Base-by-base conservation (phyloP, 2,329 filamentous ascomycete species). In the Fusarium clavum region DNA sequence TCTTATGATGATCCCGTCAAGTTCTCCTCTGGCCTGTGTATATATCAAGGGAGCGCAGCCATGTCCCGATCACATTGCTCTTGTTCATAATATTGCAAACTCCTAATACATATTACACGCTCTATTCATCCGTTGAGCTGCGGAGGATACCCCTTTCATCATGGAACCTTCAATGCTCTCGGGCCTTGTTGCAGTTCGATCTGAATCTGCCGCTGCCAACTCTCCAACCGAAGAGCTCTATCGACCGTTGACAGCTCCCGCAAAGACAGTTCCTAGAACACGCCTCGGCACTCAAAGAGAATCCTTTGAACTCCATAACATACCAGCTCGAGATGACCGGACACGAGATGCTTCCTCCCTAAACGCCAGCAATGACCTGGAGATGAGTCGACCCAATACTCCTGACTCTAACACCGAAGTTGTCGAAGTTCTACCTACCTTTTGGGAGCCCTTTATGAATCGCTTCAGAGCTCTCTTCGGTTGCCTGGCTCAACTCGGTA, bases 401-500 rank as follows among this genome's bases (percentile, higher is more conserved):
- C 87, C 86, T 2, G 66, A 72, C 6, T 46, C 71, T 6, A 73
- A 73, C 8, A 80, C 82, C 10, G 69, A 72, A 24, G 82, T 79
- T 10, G 82, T 82, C 2, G 82, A 85, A 46, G 78, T 84, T 6
- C 76, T 88, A 32, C 87, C 88, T 51, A 90, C 84, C 66, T 86
- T 88, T 62, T 89, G 84, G 67, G 83, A 88, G 20, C 87, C 87
- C 13, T 83, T 84, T 13, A 92, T 89, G 86, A 94, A 94, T 77
- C 89, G 88, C 65, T 94, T 86, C 81, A 84, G 92, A 34, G 82
- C 94, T 27, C 76, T 90, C 12, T 85, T 88, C 13, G 84, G 86
- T 16, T 93, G 91, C 69, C 75, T 92, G 45, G 86, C 90, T 65
- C 91, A 87, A 62, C 85, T 96, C 65, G 85, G 86, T 4, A 90